Evolutionary conservation across 495 filamentous ascomycete genomes (phyloP).

Genomic region (Penicillium nucicola): DNA sequence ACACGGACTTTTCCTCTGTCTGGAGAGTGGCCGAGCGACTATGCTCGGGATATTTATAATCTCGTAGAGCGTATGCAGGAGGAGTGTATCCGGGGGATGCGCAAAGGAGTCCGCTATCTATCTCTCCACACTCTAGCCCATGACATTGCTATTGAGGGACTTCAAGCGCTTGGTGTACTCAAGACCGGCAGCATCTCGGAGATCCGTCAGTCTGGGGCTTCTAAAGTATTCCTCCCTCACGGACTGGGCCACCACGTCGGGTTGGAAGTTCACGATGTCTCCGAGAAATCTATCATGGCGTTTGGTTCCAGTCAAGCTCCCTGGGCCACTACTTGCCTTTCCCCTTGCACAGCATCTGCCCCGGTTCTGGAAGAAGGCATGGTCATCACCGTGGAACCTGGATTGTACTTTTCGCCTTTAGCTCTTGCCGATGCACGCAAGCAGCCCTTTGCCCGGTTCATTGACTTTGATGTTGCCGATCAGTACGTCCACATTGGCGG

Average conservation of each 20-base stretch:
- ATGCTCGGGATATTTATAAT: slow-evolving; percentile 67
- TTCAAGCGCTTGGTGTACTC: slow-evolving; percentile 68
- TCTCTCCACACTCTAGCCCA: slow-evolving; percentile 70
- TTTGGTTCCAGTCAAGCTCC: slow-evolving; percentile 16
- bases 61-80: slow-evolving; percentile 82
- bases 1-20: slow-evolving; percentile 80
- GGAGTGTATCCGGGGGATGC: slow-evolving; percentile 65
- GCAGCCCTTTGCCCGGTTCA: slow-evolving; percentile 61
- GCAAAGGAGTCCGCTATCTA: slow-evolving; percentile 62
- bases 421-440: slow-evolving; percentile 77
- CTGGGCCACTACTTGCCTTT: slow-evolving; percentile 19
- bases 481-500: slow-evolving; percentile 78
- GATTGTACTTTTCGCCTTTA: slow-evolving; percentile 85
- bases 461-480: slow-evolving; percentile 68
- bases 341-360: slow-evolving; percentile 30
- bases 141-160: slow-evolving; percentile 64
- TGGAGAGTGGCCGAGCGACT: slow-evolving; percentile 56
- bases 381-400: slow-evolving; percentile 86
- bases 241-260: slow-evolving; percentile 88
- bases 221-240: slow-evolving; percentile 84
- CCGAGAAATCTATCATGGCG: slow-evolving; percentile 47
- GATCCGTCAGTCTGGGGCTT: slow-evolving; percentile 64
- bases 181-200: slow-evolving; percentile 54
- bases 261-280: slow-evolving; percentile 85
- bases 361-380: slow-evolving; percentile 61